These are phyloP conservation scores for Termitomyces sp. DNA, from an alignment of 768 basidiomycete genomes.

Conservation along the genomic window DNA sequence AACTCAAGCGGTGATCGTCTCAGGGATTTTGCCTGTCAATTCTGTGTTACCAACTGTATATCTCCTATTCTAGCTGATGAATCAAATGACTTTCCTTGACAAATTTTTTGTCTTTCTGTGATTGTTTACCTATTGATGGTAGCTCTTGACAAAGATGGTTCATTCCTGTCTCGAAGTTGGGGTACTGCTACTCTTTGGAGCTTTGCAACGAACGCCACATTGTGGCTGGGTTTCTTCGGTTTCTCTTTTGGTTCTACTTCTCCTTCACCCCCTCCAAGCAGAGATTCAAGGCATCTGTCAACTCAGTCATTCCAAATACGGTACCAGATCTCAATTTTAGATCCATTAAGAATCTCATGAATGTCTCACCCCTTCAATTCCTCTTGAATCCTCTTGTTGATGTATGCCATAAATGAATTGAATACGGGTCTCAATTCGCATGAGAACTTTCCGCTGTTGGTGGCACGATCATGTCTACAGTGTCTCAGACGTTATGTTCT, in stretches of 20 bases:
- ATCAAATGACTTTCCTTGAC: not conserved
- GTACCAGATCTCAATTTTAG: not conserved
- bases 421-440: too few species aligned
- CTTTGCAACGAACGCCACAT: conserved; percentile 1
- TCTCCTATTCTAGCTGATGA: not conserved
- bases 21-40: not conserved
- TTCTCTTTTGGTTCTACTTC: not conserved
- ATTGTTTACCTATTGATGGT: too few species aligned
- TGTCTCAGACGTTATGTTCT: too few species aligned
- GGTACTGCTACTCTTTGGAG: not conserved
- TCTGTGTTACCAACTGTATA: not conserved
- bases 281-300: not conserved
- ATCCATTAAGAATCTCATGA: not conserved
- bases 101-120: too few species aligned
- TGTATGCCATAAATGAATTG: not conserved
- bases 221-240: not conserved
- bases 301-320: not conserved
- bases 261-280: not conserved
- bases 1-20: conserved; percentile 19
- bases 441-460: not conserved
- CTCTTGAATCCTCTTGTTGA: not conserved
- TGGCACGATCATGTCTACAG: not conserved
- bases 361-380: not conserved
- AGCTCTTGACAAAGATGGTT: not conserved
- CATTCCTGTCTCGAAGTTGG: not conserved